A percentile compares a stretch with the other conserved stretches of the same genome.
These are phyloP conservation scores for Hawksworthiomyces lignivorus DNA, from an alignment of 2,329 filamentous ascomycete species.

Conservation along the genomic window DNA sequence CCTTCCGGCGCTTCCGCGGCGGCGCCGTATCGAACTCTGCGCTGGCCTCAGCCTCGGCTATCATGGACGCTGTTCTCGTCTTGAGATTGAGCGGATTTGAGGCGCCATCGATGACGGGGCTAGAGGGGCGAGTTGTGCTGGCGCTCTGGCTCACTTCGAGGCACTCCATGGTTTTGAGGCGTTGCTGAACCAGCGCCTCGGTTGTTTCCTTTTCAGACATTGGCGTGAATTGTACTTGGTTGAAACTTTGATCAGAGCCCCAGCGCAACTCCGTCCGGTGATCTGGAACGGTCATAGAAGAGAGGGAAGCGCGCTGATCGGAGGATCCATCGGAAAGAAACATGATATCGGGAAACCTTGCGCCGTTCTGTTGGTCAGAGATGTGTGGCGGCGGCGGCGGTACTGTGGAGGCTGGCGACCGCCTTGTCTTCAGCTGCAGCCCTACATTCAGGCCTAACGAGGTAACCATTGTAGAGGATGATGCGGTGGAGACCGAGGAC, in stretches of 20 bases:
- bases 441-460: too few relatives aligned
- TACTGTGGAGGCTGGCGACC: too few relatives aligned
- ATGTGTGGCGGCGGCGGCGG: too few relatives aligned
- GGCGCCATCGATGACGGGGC: conserved; percentile 33
- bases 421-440: too few relatives aligned
- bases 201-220: conserved; percentile 48
- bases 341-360: too few relatives aligned
- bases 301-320: too few relatives aligned
- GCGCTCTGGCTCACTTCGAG: conserved; percentile 51
- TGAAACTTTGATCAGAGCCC: conserved; percentile 63
- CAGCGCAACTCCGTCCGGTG: conserved; percentile 21
- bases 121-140: conserved; percentile 51
- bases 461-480: too few relatives aligned
- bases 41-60: conserved; percentile 25
- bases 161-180: conserved; percentile 49
- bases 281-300: background rate
- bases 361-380: too few relatives aligned
- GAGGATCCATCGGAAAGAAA: too few relatives aligned
- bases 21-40: conserved; percentile 29
- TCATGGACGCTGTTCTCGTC: conserved; percentile 19
- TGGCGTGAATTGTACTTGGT: conserved; percentile 44
- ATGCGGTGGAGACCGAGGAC: too few relatives aligned
- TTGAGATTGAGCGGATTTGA: conserved; percentile 15
- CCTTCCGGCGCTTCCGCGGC: conserved; percentile 48
- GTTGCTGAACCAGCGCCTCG: conserved; percentile 47